phyloP scores from a whole-genome alignment of 2,329 filamentous ascomycete species.

The Nannizzia gypsea region DNA sequence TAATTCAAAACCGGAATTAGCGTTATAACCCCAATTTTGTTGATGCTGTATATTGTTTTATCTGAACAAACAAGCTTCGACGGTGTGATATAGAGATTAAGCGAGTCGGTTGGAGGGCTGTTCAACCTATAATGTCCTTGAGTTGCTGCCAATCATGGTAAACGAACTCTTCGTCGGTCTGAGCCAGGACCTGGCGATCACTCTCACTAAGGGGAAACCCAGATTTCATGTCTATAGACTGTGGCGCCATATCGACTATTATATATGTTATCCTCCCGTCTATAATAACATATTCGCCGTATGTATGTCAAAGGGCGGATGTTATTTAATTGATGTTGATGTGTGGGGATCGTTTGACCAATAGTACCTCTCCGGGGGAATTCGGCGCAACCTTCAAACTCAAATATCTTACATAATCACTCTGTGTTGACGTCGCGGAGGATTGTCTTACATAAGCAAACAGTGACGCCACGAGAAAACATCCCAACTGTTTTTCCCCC shows the following conservation, averaged over 20 bases:
- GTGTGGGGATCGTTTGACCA: too few relatives aligned
- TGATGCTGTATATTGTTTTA: background rate
- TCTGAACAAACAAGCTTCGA: background rate
- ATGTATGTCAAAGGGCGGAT: too few relatives aligned
- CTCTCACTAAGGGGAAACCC: constrained; percentile 40
- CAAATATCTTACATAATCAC: background rate
- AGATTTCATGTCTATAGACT: background rate
- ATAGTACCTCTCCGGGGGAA: too few relatives aligned
- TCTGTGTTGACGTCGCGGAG: background rate
- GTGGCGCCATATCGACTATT: background rate
- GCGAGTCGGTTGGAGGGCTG: constrained; percentile 10
- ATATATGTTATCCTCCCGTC: too few relatives aligned
- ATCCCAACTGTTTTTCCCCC: constrained; percentile 2
- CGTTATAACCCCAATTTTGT: background rate
- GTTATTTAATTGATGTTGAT: too few relatives aligned
- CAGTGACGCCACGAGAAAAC: background rate
- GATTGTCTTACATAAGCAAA: background rate
- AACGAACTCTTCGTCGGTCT: constrained; percentile 42
- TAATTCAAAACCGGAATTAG: constrained; percentile 15
- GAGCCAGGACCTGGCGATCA: constrained; percentile 39
- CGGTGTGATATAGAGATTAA: background rate
- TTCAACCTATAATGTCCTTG: constrained; percentile 40
- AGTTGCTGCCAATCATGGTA: constrained; percentile 43
- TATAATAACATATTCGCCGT: too few relatives aligned
- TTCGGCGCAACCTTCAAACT: too few relatives aligned